phyloP scores from a whole-genome alignment of 768 basidiomycete genomes.

The Mycena galericulata region DNA sequence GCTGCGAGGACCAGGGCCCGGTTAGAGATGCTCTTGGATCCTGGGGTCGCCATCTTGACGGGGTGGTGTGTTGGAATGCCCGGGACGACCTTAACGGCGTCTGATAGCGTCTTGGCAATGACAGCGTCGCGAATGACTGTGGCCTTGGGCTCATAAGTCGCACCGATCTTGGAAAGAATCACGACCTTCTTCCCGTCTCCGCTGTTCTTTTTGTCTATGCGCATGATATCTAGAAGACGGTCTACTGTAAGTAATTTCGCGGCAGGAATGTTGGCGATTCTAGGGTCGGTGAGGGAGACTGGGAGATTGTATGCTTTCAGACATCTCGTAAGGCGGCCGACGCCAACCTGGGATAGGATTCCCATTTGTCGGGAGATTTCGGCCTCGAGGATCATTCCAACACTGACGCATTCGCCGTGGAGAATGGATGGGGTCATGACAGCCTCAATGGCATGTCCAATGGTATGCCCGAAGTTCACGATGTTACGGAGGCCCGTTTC shows the following conservation, averaged over 20 bases:
- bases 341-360: slow-evolving; percentile 89
- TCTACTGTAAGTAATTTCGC: slow-evolving; percentile 82
- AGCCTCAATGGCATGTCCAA: slow-evolving; percentile 98
- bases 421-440: slow-evolving; percentile 93
- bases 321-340: slow-evolving; percentile 89
- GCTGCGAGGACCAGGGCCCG: slow-evolving; percentile 94
- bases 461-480: slow-evolving; percentile 98
- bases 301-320: slow-evolving; percentile 94
- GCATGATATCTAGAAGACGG: slow-evolving; percentile 92
- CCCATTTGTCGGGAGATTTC: slow-evolving; percentile 93
- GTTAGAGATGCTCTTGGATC: slow-evolving; percentile 97
- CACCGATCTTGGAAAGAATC: slow-evolving; percentile 89
- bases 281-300: slow-evolving; percentile 80
- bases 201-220: slow-evolving; percentile 97
- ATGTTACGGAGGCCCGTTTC: slow-evolving; percentile 98
- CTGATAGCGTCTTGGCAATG: slow-evolving; percentile 85
- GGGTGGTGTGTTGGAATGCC: slow-evolving; percentile 72
- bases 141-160: slow-evolving; percentile 92
- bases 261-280: slow-evolving; percentile 78
- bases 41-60: slow-evolving; percentile 88
- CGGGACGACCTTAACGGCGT: slow-evolving; percentile 81
- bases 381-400: slow-evolving; percentile 97
- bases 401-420: slow-evolving; percentile 95
- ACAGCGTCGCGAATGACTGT: slow-evolving; percentile 85
- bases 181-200: slow-evolving; percentile 95